Base-by-base conservation (phyloP, 768 basidiomycete genomes). In the Inosperma sp. region DNA sequence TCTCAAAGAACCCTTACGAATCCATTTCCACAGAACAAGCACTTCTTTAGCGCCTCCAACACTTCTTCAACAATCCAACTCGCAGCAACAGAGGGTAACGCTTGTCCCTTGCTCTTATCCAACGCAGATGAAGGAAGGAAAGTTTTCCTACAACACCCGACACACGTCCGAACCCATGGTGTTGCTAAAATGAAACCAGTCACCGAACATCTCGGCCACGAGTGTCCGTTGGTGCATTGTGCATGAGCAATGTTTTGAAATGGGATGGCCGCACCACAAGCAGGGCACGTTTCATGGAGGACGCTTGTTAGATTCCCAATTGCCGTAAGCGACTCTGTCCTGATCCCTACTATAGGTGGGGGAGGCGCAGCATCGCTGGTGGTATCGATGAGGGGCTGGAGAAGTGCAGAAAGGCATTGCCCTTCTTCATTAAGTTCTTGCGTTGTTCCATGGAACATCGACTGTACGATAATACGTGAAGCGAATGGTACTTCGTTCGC, bases 151-250 rank as follows among this genome's bases (percentile, higher is more conserved):
- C 79, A 79, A 62, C 90, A 93, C 42, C 87, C 86, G 22, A 89
- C 71, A 64, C 90, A 93, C 14, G 88, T 90, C 51, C 87, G 78
- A 29, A 88, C 84, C 66, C 74, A 74, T 10, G 87, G 77, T 42
- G 87, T 90, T n/a, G 86, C 77, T 25, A 92, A 74, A 49, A 92
- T 79, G 65, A 88, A 84, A 19, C 85, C 84, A 31, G 89, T 92
- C 42, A 89, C 74, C 9, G 87, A 86, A 63, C 90, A 92, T 25
- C 89, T 83, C 43, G 88, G 71, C 90, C 90, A 93, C 34, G 65
- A 65, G 68, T 93, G 90, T 8, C 88, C 88, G 54, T 81, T 83
- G 3, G 73, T 62, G 61, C 90, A 93, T 8, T 72, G 70, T 13
- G 85, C 88, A 23, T 61, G 72, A 16, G 74, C 78, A 45, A 83